Percentiles rank a stretch among this genome's conserved stretches.
phyloP scores from a whole-genome alignment of 768 basidiomycete genomes.

The Pulveroboletus sp. region DNA sequence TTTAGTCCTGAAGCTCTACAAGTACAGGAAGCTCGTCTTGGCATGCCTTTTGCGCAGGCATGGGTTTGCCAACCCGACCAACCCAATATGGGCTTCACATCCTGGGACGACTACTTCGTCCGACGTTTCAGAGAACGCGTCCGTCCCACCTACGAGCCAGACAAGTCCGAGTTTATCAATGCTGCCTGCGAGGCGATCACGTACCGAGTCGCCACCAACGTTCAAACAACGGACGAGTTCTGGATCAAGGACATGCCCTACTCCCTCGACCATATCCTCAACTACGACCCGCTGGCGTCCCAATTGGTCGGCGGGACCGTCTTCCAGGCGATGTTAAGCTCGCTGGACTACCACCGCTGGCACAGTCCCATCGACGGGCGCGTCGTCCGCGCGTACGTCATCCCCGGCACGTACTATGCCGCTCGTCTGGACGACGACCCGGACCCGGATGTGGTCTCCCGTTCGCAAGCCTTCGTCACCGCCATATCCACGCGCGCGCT shows the following conservation, averaged over 20 bases:
- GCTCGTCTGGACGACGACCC: conserved; percentile 29
- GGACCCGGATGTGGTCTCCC: conserved; percentile 23
- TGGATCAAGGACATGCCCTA: conserved; percentile 64
- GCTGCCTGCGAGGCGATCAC: conserved; percentile 53
- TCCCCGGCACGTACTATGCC: conserved; percentile 52
- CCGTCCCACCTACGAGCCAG: conserved; percentile 36
- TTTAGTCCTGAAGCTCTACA: conserved; percentile 36
- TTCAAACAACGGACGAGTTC: conserved; percentile 44
- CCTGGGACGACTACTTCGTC: conserved; percentile 58
- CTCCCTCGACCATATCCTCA: conserved; percentile 54
- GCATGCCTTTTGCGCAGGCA: conserved; percentile 34
- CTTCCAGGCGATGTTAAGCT: conserved; percentile 56
- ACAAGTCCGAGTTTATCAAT: conserved; percentile 36
- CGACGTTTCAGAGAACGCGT: conserved; percentile 37
- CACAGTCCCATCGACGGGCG: conserved; percentile 51
- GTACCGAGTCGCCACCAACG: conserved; percentile 38
- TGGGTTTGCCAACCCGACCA: conserved; percentile 41
- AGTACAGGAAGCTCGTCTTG: conserved; percentile 9
- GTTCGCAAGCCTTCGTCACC: conserved; percentile 37
- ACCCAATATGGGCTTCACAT: conserved; percentile 42
- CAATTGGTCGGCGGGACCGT: conserved; percentile 49
- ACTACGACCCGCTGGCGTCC: conserved; percentile 36
- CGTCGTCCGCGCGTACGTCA: conserved; percentile 37
- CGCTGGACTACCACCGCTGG: conserved; percentile 60
- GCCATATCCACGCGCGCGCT: conserved; percentile 50